Percentiles rank a stretch among this genome's conserved stretches.
These are phyloP conservation scores for Xylaria scruposa DNA, from an alignment of 495 filamentous ascomycete species.

Conservation along the genomic window DNA sequence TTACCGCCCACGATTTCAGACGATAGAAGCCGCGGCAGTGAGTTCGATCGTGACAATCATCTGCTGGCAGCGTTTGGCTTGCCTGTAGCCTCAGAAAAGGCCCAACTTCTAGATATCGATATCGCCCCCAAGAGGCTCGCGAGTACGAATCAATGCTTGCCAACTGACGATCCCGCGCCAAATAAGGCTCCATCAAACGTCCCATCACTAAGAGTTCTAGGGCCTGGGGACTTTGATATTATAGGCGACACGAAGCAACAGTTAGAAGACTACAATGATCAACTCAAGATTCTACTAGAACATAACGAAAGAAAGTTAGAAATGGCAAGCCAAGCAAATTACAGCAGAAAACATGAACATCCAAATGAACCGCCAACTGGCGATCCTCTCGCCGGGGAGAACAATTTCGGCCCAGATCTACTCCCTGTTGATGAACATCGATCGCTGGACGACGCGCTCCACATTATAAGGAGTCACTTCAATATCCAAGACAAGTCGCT, in stretches of 20 bases:
- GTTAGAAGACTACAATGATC: too few species aligned
- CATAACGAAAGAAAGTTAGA: neutral
- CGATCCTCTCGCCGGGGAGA: neutral
- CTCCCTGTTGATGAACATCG: neutral
- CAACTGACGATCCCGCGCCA: neutral
- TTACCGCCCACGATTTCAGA: neutral
- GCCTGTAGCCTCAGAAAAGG: neutral
- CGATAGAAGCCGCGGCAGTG: neutral
- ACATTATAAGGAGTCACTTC: neutral
- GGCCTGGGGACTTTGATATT: too few species aligned
- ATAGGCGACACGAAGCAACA: too few species aligned
- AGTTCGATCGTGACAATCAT: neutral
- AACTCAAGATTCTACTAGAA: too few species aligned
- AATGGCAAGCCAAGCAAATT: neutral
- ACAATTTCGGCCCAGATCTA: too few species aligned
- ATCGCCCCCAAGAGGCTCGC: neutral
- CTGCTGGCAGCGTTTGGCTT: neutral
- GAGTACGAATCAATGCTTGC: too few species aligned
- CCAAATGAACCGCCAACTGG: neutral
- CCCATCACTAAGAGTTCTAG: too few species aligned
- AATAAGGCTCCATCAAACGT: too few species aligned
- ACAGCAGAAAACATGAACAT: neutral
- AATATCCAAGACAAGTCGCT: neutral
- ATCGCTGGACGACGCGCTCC: neutral
- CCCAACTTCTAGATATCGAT: neutral